These are phyloP conservation scores for Ulvella scutata DNA, from an alignment of 139 green algal genomes.

Conservation along the genomic window DNA sequence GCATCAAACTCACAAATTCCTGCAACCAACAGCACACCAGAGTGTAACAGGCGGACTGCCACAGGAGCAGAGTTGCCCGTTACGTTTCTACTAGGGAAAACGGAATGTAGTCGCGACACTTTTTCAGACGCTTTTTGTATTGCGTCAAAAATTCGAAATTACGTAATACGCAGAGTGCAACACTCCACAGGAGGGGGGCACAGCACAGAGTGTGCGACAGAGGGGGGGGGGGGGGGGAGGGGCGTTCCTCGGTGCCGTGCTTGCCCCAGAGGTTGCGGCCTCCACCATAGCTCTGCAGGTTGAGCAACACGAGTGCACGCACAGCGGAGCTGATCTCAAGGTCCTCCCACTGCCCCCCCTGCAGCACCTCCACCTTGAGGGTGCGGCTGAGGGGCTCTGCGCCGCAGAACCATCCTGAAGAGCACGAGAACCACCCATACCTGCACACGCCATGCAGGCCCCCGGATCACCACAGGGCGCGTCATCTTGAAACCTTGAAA, in stretches of 20 bases:
- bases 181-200: too few species aligned
- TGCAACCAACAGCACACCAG: too few species aligned
- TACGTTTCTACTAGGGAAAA: too few species aligned
- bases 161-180: too few species aligned
- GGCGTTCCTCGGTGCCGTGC: slow-evolving; percentile 8
- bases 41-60: too few species aligned
- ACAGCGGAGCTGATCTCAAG: slow-evolving; percentile 32
- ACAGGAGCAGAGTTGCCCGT: too few species aligned
- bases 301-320: slow-evolving; percentile 59
- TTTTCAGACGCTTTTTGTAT: too few species aligned
- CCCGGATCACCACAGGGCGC: not conserved
- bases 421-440: slow-evolving; percentile 31
- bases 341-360: slow-evolving; percentile 21
- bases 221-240: too few species aligned
- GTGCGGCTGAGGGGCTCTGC: slow-evolving; percentile 25
- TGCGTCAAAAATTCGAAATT: too few species aligned
- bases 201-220: not conserved
- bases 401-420: slow-evolving; percentile 52
- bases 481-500: not conserved
- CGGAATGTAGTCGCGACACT: too few species aligned
- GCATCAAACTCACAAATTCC: too few species aligned
- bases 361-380: slow-evolving; percentile 29
- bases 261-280: slow-evolving; percentile 64
- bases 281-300: slow-evolving; percentile 60
- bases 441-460: not conserved